phyloP scores from a whole-genome alignment of 2,329 filamentous ascomycete species.

The Fusarium papillatum region DNA sequence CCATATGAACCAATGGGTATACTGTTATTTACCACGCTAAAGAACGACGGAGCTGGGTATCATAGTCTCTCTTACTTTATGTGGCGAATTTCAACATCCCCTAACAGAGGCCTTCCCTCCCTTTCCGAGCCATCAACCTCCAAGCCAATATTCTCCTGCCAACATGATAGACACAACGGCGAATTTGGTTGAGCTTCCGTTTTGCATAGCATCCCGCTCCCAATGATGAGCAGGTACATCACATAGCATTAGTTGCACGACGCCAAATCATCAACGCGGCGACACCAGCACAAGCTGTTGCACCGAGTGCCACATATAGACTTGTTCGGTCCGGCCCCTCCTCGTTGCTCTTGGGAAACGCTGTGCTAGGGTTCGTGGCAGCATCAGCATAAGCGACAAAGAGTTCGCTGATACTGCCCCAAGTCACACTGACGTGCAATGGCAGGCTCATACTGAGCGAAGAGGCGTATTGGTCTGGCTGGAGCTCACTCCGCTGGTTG shows the following conservation, averaged over 20 bases:
- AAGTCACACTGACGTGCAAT: slow-evolving; percentile 94
- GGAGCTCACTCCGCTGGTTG: slow-evolving; percentile 91
- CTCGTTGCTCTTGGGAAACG: slow-evolving; percentile 91
- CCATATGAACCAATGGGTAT: too few species aligned
- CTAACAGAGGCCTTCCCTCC: slow-evolving; percentile 23
- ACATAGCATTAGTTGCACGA: slow-evolving; percentile 64
- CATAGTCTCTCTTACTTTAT: slow-evolving; percentile 40
- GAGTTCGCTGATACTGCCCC: slow-evolving; percentile 93
- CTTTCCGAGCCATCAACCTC: background rate
- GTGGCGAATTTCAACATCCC: slow-evolving; percentile 41
- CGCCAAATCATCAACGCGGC: slow-evolving; percentile 77
- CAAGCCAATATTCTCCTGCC: background rate
- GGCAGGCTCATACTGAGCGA: slow-evolving; percentile 90
- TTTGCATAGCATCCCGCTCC: background rate
- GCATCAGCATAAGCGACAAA: slow-evolving; percentile 94
- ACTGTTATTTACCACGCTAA: slow-evolving; percentile 31
- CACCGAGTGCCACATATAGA: slow-evolving; percentile 87
- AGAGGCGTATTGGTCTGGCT: slow-evolving; percentile 93
- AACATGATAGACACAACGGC: background rate
- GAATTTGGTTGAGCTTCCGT: background rate
- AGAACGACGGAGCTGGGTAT: slow-evolving; percentile 47
- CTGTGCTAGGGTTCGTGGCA: slow-evolving; percentile 89
- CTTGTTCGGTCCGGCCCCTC: slow-evolving; percentile 87
- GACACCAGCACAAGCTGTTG: slow-evolving; percentile 73
- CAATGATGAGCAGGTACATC: slow-evolving; percentile 1